These are phyloP conservation scores for Geotrichum macrosporum DNA, from an alignment of 1,139 yeast genomes.

Conservation along the genomic window DNA sequence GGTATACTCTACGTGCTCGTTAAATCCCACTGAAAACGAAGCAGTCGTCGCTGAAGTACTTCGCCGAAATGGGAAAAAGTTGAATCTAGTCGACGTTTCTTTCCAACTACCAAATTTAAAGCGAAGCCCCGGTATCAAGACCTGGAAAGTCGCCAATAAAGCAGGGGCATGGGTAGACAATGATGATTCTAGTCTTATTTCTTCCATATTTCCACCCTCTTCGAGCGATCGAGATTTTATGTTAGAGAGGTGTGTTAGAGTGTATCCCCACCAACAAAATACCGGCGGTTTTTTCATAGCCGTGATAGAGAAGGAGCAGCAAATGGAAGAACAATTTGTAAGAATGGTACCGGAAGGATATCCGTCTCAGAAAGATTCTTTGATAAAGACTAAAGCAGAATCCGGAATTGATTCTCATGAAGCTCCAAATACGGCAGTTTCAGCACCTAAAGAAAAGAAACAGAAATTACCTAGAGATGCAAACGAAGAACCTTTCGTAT, in stretches of 20 bases:
- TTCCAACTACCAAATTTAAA: conserved; percentile 71
- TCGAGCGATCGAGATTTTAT: conserved; percentile 66
- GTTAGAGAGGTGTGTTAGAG: conserved; percentile 80
- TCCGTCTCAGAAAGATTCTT: conserved; percentile 36
- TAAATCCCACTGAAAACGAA: conserved; percentile 95
- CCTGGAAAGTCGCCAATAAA: conserved; percentile 86
- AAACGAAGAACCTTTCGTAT: conserved; percentile 88
- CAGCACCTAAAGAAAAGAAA: conserved; percentile 49
- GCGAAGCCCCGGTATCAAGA: conserved; percentile 66
- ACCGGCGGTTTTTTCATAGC: conserved; percentile 98
- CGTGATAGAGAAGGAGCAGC: conserved; percentile 76
- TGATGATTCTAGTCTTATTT: conserved; percentile 46
- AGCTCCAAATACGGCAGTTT: conserved; percentile 33
- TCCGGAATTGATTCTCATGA: conserved; percentile 28
- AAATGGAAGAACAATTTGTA: too few relatives aligned
- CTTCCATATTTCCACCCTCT: conserved; percentile 74
- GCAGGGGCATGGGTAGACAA: conserved; percentile 54
- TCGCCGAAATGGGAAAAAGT: conserved; percentile 61
- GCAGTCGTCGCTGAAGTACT: conserved; percentile 93
- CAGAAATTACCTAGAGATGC: conserved; percentile 82
- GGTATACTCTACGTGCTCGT: conserved; percentile 93
- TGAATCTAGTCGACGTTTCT: conserved; percentile 67
- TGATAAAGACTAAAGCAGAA: conserved; percentile 32
- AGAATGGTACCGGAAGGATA: conserved; percentile 31
- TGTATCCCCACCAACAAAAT: conserved; percentile 95